Evolutionary conservation across 257 asterid species (phyloP).

Genomic region (Plantago ovata): DNA sequence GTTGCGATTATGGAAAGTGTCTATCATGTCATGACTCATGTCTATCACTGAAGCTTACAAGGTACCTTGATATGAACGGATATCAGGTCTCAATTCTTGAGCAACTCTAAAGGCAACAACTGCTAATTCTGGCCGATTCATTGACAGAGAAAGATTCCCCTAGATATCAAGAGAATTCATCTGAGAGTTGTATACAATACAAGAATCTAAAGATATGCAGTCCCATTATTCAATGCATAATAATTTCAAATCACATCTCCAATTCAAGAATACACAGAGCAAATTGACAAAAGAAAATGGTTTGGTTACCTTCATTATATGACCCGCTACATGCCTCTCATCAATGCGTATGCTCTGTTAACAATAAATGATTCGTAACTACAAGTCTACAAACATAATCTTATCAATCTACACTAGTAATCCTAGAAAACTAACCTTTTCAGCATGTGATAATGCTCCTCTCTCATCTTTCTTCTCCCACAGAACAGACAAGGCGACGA

Average conservation of each 20-base stretch:
- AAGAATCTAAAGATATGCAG: too few relatives aligned
- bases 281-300: slow-evolving; percentile 9
- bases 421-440: slow-evolving; percentile 56
- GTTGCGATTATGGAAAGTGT: slow-evolving; percentile 4
- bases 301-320: slow-evolving; percentile 78
- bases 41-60: slow-evolving; percentile 5
- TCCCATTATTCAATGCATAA: too few relatives aligned
- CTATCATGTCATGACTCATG: background rate
- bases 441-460: slow-evolving; percentile 80
- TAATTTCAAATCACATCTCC: too few relatives aligned
- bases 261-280: background rate
- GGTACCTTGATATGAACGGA: slow-evolving; percentile 94
- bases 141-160: slow-evolving; percentile 85
- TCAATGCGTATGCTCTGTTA: slow-evolving; percentile 85
- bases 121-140: slow-evolving; percentile 93
- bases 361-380: slow-evolving; percentile 22
- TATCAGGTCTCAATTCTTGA: slow-evolving; percentile 94
- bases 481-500: slow-evolving; percentile 85
- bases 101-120: slow-evolving; percentile 78
- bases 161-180: slow-evolving; percentile 19
- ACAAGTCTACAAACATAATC: slow-evolving; percentile 10
- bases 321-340: slow-evolving; percentile 89
- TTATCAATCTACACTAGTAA: slow-evolving; percentile 13
- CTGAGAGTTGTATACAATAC: too few relatives aligned
- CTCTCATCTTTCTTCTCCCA: slow-evolving; percentile 96